Base-by-base conservation (phyloP, 441 rosid genomes). In the Eutrema salsugineum region DNA sequence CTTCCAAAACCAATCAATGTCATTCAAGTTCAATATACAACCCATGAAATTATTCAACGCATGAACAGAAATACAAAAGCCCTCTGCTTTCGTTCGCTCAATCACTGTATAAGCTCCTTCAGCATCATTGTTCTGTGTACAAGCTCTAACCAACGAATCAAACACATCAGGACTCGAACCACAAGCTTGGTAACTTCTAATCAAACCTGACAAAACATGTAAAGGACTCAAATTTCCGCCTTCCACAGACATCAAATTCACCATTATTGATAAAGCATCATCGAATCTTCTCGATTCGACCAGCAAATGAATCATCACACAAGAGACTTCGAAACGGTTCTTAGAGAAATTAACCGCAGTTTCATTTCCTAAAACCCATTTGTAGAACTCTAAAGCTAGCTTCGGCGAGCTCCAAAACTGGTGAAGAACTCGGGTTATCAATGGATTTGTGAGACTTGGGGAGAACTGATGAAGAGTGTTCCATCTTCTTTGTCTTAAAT, bases 401-500 rank as follows among this genome's bases (percentile, higher is more conserved):
- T 72, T 73, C 24, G 94, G 94, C 0, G 87, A 85, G 75, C 76
- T 75, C 24, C 58, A 80, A 60, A 90, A 85, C 81, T 86, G 71
- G 54, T 73, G 61, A 70, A 88, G 62, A 48, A 90, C 86, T 60
- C 83, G 86, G 63, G 53, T 82, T 40, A 84, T 79, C 36, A 88
- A 70, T 0, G 84, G 73, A 78, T 51, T 76, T 14, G 91, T 80
- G 50, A 85, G 77, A 69, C 40, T 77, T 51, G 82, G 73, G 27
- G 73, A 68, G 72, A 85, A 46, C 28, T 78, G 70, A 40, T 82
- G 87, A 81, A 88, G 74, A 51, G 78, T 43, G 50, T 78, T 85
- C 93, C 96, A 90, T 88, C 75, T 84, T 80, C 82, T 84, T 14
- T 81, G 88, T 54, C 69, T 83, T 53, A 90, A 81, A 73, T 86